These are phyloP conservation scores for Linum lewisii DNA, from an alignment of 345 rosid species.

Conservation along the genomic window DNA sequence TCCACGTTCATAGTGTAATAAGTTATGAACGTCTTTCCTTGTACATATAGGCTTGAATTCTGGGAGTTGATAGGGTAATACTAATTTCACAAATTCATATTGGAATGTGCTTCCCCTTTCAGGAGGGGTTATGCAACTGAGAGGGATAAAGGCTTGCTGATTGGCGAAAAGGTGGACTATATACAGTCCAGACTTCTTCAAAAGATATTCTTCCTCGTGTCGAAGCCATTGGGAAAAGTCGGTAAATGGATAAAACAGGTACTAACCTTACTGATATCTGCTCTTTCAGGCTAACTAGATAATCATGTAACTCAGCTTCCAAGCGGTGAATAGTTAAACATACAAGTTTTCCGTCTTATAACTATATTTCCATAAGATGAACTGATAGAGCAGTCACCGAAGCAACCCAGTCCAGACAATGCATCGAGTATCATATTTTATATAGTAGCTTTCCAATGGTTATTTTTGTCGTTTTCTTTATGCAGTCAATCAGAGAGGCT, in stretches of 20 bases:
- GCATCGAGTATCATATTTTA: background rate
- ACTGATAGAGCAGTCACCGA: background rate
- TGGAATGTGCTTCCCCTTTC: conserved; percentile 16
- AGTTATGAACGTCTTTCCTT: background rate
- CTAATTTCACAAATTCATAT: background rate
- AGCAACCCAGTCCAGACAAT: background rate
- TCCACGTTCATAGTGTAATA: background rate
- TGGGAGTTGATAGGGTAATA: background rate
- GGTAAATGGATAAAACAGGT: conserved; percentile 73
- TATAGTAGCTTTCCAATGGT: background rate
- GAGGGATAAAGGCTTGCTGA: conserved; percentile 72
- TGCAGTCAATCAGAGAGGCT: conserved; percentile 44
- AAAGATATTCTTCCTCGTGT: conserved; percentile 43
- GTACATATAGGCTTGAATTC: background rate
- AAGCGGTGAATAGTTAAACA: background rate
- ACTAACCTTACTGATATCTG: conserved; percentile 11
- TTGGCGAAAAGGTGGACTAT: conserved; percentile 89
- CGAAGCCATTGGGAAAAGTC: conserved; percentile 70
- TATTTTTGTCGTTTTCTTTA: conserved; percentile 15
- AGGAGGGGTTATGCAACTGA: conserved; percentile 96
- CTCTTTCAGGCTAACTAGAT: background rate
- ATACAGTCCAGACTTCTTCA: conserved; percentile 72
- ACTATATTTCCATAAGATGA: background rate
- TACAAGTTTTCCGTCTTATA: background rate
- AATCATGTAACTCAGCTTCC: background rate